Evolutionary conservation across 805 yeast species (phyloP), one percentile per base, ranked within the genome.

Genomic region (Clavispora santaluciae): DNA sequence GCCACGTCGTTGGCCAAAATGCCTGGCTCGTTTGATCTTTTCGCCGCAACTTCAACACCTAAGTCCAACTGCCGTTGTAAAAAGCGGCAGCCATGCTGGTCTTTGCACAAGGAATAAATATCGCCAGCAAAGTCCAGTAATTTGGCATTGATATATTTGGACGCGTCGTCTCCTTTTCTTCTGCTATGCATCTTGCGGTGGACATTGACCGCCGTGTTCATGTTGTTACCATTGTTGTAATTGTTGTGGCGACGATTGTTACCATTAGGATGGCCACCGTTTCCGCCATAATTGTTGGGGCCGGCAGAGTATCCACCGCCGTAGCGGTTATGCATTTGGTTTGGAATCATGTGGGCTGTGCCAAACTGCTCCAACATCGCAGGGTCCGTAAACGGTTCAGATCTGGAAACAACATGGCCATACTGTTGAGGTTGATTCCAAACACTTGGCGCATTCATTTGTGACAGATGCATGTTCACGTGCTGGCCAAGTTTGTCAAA

Each of bases 61-160:
- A 72, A 60, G 52, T 88, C 95, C 50, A 93, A 71, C 59, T 89
- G 95, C 48, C 84, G 79, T 64, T 91, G 99, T 48, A 91, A 67
- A 60, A 86, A 89, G 44, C 99, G 73, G 59, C 98, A 91, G 7
- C 99, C 98, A 59, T 91, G 96, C 65, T 91, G 98, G 60, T 91
- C 99, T 56, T 83, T 87, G 66, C 98, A 90, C 48, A 93, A 70
- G 1, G 86, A 74, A 56, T 78, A 85, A 39, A 91, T 83, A 43
- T 80, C 81, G 35, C 88, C 88, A 13, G 75, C 65, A 56, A 82
- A 85, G 51, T 85, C 89, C 36, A 73, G 78, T 46, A 85, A 64
- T 36, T 75, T 70, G 15, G 89, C 85, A 61, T 83, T 80, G 31
- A 78, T 71, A 51, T 79, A 85, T 56, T 77, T 79, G 5, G 86